Percentiles rank a stretch among this genome's conserved stretches.
These are phyloP conservation scores for Immersiella caudata DNA, from an alignment of 495 filamentous ascomycete genomes.

Conservation along the genomic window DNA sequence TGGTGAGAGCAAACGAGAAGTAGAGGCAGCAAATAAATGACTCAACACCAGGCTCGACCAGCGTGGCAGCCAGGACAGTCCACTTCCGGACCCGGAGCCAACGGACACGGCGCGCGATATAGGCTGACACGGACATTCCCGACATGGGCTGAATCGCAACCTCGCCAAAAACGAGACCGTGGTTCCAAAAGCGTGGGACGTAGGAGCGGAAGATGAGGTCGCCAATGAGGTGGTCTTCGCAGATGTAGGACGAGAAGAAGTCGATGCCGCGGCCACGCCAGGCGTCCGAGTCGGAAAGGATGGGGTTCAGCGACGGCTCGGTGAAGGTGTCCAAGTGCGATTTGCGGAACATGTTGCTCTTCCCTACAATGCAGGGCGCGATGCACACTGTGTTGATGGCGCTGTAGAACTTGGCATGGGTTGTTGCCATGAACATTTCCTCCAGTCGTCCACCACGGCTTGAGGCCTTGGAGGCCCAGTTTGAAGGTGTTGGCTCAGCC, in stretches of 20 bases:
- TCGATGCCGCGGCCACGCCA: conserved; percentile 71
- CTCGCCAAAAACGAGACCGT: conserved; percentile 81
- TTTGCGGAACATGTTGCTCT: conserved; percentile 96
- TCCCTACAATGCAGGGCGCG: conserved; percentile 93
- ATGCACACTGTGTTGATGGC: conserved; percentile 93
- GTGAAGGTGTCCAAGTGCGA: conserved; percentile 86
- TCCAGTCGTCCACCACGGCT: conserved; percentile 79
- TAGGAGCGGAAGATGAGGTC: conserved; percentile 79
- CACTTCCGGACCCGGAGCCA: conserved; percentile 96
- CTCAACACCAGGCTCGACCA: conserved; percentile 95
- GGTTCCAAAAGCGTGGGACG: conserved; percentile 68
- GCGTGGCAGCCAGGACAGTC: conserved; percentile 83
- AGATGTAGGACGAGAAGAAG: conserved; percentile 94
- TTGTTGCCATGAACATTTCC: conserved; percentile 89
- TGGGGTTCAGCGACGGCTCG: conserved; percentile 49
- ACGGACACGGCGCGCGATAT: conserved; percentile 79
- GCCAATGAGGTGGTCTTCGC: conserved; percentile 95
- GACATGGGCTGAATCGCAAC: conserved; percentile 88
- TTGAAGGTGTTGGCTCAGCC: background rate
- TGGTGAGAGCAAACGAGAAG: conserved; percentile 76
- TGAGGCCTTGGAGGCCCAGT: conserved; percentile 24
- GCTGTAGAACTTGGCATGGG: conserved; percentile 97
- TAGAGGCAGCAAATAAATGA: conserved; percentile 81
- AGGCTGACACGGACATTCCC: conserved; percentile 75
- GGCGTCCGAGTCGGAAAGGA: conserved; percentile 48